Evolutionary conservation across 441 rosid species (phyloP).

Genomic region (Croton setiger): DNA sequence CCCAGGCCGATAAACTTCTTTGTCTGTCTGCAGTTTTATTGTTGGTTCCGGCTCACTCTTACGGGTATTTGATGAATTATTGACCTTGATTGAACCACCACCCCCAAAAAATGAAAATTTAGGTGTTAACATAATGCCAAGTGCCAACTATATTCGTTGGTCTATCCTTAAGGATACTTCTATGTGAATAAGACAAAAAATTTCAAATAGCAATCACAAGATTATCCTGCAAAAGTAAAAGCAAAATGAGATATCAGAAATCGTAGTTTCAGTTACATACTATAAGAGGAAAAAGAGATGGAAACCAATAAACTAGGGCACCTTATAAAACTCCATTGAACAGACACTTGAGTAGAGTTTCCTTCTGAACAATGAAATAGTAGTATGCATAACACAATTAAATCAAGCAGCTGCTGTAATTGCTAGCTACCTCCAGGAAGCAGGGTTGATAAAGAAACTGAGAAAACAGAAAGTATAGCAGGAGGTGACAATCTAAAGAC

Average conservation of each 20-base stretch:
- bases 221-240: background rate
- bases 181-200: background rate
- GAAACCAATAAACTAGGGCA: background rate
- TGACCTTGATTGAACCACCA: constrained; percentile 36
- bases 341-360: too few relatives aligned
- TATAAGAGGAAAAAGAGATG: background rate
- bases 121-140: constrained; percentile 36
- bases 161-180: background rate
- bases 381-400: too few relatives aligned
- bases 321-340: background rate
- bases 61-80: constrained; percentile 26
- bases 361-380: too few relatives aligned
- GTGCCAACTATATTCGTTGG: background rate
- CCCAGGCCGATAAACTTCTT: constrained; percentile 86
- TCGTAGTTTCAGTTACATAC: background rate
- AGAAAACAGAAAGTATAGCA: too few relatives aligned
- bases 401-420: too few relatives aligned
- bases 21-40: constrained; percentile 57
- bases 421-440: too few relatives aligned
- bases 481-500: too few relatives aligned
- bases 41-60: constrained; percentile 39
- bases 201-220: background rate
- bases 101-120: constrained; percentile 55
- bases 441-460: too few relatives aligned
- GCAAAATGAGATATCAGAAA: background rate